Base-by-base conservation (phyloP, 768 basidiomycete species). In the Suillus ampliporus region DNA sequence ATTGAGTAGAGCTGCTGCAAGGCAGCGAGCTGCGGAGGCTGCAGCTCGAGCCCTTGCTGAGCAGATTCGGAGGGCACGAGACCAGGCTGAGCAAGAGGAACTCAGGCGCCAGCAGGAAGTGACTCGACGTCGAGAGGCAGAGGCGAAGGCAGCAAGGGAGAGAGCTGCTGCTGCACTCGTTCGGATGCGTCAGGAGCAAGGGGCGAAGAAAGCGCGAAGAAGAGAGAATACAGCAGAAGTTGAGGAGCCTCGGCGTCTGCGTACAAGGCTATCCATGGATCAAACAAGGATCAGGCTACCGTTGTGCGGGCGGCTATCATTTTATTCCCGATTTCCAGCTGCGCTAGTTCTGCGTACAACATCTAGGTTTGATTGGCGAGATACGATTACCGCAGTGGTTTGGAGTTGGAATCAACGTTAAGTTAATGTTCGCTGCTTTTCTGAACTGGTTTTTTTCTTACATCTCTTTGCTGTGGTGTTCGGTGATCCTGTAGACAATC, bases 171-270 rank as follows among this genome's bases (percentile, higher is more conserved):
- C 68, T 31, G 76, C 72, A 5, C 58, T 80, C 56, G 74, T 68
- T 64, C 69, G 68, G 62, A 71, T 76, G 60, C 71, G 70, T 63
- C 61, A 75, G 14, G 61, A 70, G 62, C 64, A 67, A n/a, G 68
- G 68, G 43, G 70, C 61, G 62, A 44, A 66, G 31, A 67, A 68
- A 46, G n/a, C 73, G 75, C 1, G 65, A 68, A 41, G 69, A 77
- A 51, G 60, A 66, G 1, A 63, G 69, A n/a, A 78, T 73, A 5
- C 87, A 83, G 72, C 63, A 58, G 37, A 81, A 75, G 58, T 65
- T 86, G 15, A 72, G 78, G 1, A 26, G 56, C 2, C 81, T 87
- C 77, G 88, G 88, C 0, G 70, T 82, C 2, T 89, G 88, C 65
- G 69, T 70, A 4, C 72, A 65, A n/a, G 84, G 84, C 1, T 86